Conservation (phyloP, 2,329 filamentous ascomycete genomes). For the Colletotrichum trifolii region DNA sequence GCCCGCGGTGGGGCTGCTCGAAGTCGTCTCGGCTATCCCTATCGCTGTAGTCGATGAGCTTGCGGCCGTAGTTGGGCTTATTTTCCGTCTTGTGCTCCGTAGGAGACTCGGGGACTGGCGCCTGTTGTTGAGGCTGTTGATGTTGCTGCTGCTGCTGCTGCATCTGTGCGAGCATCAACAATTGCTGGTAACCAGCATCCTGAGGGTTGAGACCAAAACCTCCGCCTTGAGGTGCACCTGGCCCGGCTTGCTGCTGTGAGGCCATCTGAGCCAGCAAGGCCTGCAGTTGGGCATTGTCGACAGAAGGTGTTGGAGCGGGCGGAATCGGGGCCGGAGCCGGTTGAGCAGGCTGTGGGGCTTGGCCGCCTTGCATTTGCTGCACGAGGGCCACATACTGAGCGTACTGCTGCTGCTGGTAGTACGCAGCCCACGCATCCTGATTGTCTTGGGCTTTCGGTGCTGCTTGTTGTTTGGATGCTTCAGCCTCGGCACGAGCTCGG, state of each 20-base stretch:
- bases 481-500: conserved; percentile 47
- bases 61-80: conserved; percentile 36
- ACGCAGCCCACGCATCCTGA: conserved; percentile 43
- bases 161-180: conserved; percentile 52
- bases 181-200: conserved; percentile 54
- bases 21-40: conserved; percentile 30
- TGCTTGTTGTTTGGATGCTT: conserved; percentile 45
- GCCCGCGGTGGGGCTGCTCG: conserved; percentile 39
- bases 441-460: conserved; percentile 35
- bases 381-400: conserved; percentile 55
- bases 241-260: conserved; percentile 44
- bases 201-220: conserved; percentile 48
- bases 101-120: conserved; percentile 6
- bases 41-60: conserved; percentile 33
- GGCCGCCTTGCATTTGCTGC: conserved; percentile 52
- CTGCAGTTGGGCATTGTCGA: conserved; percentile 52
- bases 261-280: conserved; percentile 57
- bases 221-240: conserved; percentile 32
- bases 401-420: conserved; percentile 46
- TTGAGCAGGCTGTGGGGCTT: conserved; percentile 41
- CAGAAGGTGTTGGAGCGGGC: conserved; percentile 27
- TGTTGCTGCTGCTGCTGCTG: conserved; percentile 44
- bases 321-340: conserved; percentile 32
- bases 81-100: conserved; percentile 35
- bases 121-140: conserved; percentile 37